Percentiles rank a stretch among this genome's conserved stretches.
phyloP scores from a whole-genome alignment of 2,329 filamentous ascomycete genomes.

The Pyricularia grisea region DNA sequence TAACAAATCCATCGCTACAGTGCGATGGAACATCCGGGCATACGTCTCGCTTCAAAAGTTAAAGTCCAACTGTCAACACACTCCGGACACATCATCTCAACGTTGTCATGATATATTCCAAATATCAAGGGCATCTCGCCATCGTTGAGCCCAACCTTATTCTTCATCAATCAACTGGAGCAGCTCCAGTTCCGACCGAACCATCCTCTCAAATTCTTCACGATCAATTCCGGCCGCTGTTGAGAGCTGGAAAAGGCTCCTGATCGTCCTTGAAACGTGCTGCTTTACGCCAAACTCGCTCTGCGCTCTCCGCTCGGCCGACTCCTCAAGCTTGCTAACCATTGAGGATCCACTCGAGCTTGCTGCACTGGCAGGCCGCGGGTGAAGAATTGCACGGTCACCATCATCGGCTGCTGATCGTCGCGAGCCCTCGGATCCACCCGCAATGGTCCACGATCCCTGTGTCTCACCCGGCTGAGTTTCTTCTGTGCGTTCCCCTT shows the following conservation, averaged over 20 bases:
- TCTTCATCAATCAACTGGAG: slow-evolving; percentile 59
- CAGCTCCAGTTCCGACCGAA: slow-evolving; percentile 62
- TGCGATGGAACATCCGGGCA: neutral
- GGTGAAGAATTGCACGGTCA: slow-evolving; percentile 32
- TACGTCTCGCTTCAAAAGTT: neutral
- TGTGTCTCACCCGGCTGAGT: slow-evolving; percentile 25
- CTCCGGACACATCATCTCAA: neutral
- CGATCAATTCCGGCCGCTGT: slow-evolving; percentile 62
- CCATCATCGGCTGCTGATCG: slow-evolving; percentile 25
- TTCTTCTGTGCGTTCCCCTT: slow-evolving; percentile 12
- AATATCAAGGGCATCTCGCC: neutral
- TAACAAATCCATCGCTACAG: neutral
- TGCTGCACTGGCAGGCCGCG: slow-evolving; percentile 43
- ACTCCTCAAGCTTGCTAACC: slow-evolving; percentile 52
- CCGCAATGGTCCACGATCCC: slow-evolving; percentile 33
- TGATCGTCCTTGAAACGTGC: slow-evolving; percentile 68
- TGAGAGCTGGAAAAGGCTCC: slow-evolving; percentile 66
- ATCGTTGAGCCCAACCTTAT: slow-evolving; percentile 5
- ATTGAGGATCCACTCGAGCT: slow-evolving; percentile 45
- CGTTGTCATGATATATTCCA: neutral
- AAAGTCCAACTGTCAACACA: neutral
- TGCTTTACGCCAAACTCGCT: slow-evolving; percentile 68
- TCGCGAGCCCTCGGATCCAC: slow-evolving; percentile 28
- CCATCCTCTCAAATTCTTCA: slow-evolving; percentile 64
- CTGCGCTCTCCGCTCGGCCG: slow-evolving; percentile 47